Base-by-base conservation (phyloP, 1,139 yeast species). In the Saccharomyces hybrid region DNA sequence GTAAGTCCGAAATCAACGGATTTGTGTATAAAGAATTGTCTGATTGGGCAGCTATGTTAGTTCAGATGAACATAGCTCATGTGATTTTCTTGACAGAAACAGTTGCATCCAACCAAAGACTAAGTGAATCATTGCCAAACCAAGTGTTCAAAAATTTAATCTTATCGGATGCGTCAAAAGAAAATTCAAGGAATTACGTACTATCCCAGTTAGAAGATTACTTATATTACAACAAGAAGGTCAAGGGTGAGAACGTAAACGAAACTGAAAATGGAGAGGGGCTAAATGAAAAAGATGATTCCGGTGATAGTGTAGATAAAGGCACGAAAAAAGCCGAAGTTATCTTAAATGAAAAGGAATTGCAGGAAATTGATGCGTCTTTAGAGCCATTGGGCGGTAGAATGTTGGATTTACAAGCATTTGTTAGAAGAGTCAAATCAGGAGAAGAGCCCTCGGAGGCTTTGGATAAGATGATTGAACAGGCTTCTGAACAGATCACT, bases 331-430 rank as follows among this genome's bases (percentile, higher is more conserved):
- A 27, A 13, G 42, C 42, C 5, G 49, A 47, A 7, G 31, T 28
- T 14, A 28, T 42, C 57, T 31, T 61, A 14, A 58, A 60, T 38
- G 64, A 61, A 7, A 51, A 56, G 11, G 55, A 57, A 3, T 57
- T 63, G 4, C 47, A 63, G 2, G 72, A 73, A 6, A 73, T 88
- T 44, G 86, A 83, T 42, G 69, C 73, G 2, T 80, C 86, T 42
- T 73, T 91, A 51, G 81, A 74, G 28, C 95, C 96, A 7, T 72
- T 93, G 31, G 99, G 99, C 13, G 99, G 99, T 46, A 81, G 99
- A 60, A 87, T 93, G 91, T 78, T 91, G 54, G 99, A 93, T 68
- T 76, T 93, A 54, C 97, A 93, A 70, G 85, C 95, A 19, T 89
- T 89, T 71, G 86, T 87, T 0, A 81, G 98, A 64, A 85, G 98